These are phyloP conservation scores for Crithidia fasciculata DNA, from an alignment of 208 protist species.

Conservation along the genomic window DNA sequence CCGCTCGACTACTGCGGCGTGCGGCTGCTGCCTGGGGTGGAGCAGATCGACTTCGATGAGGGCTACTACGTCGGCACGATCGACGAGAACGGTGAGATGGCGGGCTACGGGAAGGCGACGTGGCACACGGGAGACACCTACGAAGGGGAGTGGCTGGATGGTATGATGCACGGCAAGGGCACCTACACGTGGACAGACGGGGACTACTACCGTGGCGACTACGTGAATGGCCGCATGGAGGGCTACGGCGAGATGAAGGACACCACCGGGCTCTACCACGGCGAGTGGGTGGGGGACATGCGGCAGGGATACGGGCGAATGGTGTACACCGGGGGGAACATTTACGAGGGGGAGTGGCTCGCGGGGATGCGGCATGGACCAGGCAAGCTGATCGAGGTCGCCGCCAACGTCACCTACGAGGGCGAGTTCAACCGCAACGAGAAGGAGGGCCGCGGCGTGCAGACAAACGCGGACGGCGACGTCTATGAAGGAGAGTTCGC, in stretches of 20 bases:
- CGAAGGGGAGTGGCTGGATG: slow-evolving; percentile 79
- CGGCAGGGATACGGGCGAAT: slow-evolving; percentile 81
- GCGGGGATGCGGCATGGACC: slow-evolving; percentile 83
- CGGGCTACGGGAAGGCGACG: slow-evolving; percentile 75
- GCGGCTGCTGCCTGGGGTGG: slow-evolving; percentile 41
- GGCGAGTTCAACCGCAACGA: slow-evolving; percentile 80
- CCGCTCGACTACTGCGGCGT: slow-evolving; percentile 48
- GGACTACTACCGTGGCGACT: slow-evolving; percentile 76
- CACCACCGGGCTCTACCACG: slow-evolving; percentile 74
- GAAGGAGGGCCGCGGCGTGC: slow-evolving; percentile 79
- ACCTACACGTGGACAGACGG: slow-evolving; percentile 83
- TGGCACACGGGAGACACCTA: slow-evolving; percentile 87
- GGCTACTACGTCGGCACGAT: slow-evolving; percentile 80
- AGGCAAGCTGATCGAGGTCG: slow-evolving; percentile 70
- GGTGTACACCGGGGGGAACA: slow-evolving; percentile 72
- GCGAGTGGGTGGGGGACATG: slow-evolving; percentile 88
- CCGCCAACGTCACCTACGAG: slow-evolving; percentile 58
- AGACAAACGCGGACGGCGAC: slow-evolving; percentile 74
- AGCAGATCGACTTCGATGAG: slow-evolving; percentile 77
- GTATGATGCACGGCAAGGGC: slow-evolving; percentile 75
- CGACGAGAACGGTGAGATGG: slow-evolving; percentile 68
- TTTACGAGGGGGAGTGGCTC: slow-evolving; percentile 91
- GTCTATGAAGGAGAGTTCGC: slow-evolving; percentile 88
- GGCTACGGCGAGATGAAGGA: slow-evolving; percentile 86
- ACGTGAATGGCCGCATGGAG: slow-evolving; percentile 65